phyloP scores from a whole-genome alignment of 805 yeast genomes.

The Groenewaldozyma salmanticensis region DNA sequence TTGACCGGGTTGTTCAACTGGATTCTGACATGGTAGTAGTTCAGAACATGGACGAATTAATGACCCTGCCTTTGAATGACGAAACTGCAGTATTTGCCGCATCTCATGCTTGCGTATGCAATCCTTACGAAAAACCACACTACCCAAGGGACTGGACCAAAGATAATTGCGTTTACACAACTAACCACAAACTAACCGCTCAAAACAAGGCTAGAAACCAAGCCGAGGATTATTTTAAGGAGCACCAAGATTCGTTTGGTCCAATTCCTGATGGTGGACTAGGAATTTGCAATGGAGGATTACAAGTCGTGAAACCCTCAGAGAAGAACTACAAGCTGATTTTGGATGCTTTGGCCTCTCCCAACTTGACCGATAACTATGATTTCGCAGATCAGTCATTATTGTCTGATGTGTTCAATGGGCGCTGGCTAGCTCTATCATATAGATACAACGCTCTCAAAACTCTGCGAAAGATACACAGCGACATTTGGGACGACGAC shows the following conservation, averaged over 20 bases:
- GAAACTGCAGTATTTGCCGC: slow-evolving; percentile 41
- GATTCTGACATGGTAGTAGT: slow-evolving; percentile 54
- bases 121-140: slow-evolving; percentile 42
- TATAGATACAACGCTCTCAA: slow-evolving; percentile 49
- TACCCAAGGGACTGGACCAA: slow-evolving; percentile 46
- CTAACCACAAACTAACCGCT: slow-evolving; percentile 18
- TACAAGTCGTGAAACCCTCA: slow-evolving; percentile 41
- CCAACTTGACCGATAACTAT: slow-evolving; percentile 32
- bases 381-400: slow-evolving; percentile 52
- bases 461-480: slow-evolving; percentile 38
- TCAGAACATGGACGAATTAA: slow-evolving; percentile 50
- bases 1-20: slow-evolving; percentile 43
- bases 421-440: slow-evolving; percentile 42
- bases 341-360: slow-evolving; percentile 31
- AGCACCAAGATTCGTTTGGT: slow-evolving; percentile 25
- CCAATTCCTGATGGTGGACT: slow-evolving; percentile 36
- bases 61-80: slow-evolving; percentile 35
- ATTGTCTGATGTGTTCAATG: slow-evolving; percentile 43
- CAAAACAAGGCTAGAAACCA: slow-evolving; percentile 11
- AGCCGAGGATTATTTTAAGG: slow-evolving; percentile 6
- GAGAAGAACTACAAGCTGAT: slow-evolving; percentile 32
- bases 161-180: slow-evolving; percentile 39
- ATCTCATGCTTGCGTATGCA: slow-evolving; percentile 53
- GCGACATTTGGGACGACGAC: slow-evolving; percentile 36
- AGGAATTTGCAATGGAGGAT: slow-evolving; percentile 50